Percentiles rank a stretch among this genome's conserved stretches.
Conservation (phyloP, 345 rosid genomes). For the Crucihimalaya himalaica region DNA sequence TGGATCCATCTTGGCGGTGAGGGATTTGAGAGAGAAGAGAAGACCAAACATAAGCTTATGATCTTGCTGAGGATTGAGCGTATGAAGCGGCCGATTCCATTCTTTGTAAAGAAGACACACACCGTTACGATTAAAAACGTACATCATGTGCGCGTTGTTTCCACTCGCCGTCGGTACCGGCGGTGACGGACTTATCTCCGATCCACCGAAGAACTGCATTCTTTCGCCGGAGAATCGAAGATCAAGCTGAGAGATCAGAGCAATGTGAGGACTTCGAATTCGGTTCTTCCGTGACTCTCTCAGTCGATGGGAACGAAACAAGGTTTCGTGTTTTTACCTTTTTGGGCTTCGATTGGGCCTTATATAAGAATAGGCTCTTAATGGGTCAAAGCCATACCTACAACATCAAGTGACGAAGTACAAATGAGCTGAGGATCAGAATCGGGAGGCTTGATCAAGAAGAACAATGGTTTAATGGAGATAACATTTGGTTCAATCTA, state of each 20-base stretch:
- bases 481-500: too few relatives aligned
- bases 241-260: slow-evolving; percentile 10
- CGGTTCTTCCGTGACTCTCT: not conserved
- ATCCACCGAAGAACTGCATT: slow-evolving; percentile 96
- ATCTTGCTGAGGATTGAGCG: slow-evolving; percentile 84
- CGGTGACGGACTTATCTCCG: slow-evolving; percentile 87
- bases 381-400: not conserved
- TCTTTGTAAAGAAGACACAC: slow-evolving; percentile 89
- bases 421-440: too few relatives aligned
- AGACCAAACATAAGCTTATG: slow-evolving; percentile 97
- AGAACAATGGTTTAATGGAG: too few relatives aligned
- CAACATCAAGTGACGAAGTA: too few relatives aligned
- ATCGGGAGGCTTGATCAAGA: too few relatives aligned
- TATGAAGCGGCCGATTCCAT: slow-evolving; percentile 86
- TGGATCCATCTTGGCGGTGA: slow-evolving; percentile 97
- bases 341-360: not conserved
- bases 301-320: not conserved
- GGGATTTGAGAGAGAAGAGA: slow-evolving; percentile 97
- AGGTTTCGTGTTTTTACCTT: not conserved
- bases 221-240: not conserved
- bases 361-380: not conserved
- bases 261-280: too few relatives aligned
- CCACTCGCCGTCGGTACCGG: slow-evolving; percentile 70
- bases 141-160: slow-evolving; percentile 91
- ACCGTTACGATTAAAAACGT: slow-evolving; percentile 79